Evolutionary conservation across 2,329 filamentous ascomycete species (phyloP), one percentile per base, ranked within the genome.

Genomic region (Ophiostoma novo-ulmi): DNA sequence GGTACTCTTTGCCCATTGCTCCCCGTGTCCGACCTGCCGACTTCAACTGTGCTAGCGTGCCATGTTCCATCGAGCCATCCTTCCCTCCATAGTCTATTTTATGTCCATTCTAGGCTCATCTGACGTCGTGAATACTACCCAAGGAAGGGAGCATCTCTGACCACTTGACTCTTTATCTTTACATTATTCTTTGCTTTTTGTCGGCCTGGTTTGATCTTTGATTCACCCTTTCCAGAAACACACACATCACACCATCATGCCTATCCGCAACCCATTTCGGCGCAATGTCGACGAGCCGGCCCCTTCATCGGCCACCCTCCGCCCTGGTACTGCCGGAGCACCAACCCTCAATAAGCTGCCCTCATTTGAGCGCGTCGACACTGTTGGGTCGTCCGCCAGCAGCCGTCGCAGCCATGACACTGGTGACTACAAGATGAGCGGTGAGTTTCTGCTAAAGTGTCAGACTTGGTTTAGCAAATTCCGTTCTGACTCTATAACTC

Each of bases 351-450:
- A 44, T 13, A 66, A 55, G 68, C 35, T 31, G 66, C 80, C 81
- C 36, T 83, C 84, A 10, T 89, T 89, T 75, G 87, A 89, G 78
- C 84, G 84, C 72, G 86, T 88, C 73, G 86, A 89, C 75, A 89
- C 85, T 1, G 82, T 87, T 69, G 87, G 87, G 17, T 87, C 88
- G 26, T 87, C 87, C 48, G 82, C 85, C 64, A 80, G 84, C 74
- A 88, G 85, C 77, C 83, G 82, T 76, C 85, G 81, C 76, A 72
- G 87, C 77, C 82, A 83, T 70, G 88, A 91, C 75, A 89, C 84
- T 48, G 88, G 87, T 74, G 90, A 92, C 78, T 93, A 92, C 81
- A 91, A 93, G 80, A 86, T 93, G 86, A 92, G 90, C 80, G 90
- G 91, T 92, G 86, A 77, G 88, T 65, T 6, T 13, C 3, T 20